Evolutionary conservation across 2,329 filamentous ascomycete species (phyloP).

Genomic region (Rutstroemia sp.): DNA sequence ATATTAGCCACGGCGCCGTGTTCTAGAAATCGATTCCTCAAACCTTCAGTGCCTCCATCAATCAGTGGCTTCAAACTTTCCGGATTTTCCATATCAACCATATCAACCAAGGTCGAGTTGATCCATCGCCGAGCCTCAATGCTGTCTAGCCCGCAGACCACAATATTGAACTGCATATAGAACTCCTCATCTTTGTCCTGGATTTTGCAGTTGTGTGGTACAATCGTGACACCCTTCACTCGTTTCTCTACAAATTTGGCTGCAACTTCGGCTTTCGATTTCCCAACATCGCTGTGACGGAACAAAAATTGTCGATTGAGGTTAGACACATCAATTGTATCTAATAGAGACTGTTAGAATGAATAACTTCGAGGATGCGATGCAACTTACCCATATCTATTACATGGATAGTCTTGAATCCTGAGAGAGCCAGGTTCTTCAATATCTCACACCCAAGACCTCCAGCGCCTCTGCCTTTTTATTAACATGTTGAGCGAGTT

Average conservation of each 20-base stretch:
- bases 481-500: neutral
- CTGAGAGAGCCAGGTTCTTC: conserved; percentile 90
- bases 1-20: neutral
- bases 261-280: conserved; percentile 87
- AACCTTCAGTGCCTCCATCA: conserved; percentile 90
- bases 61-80: conserved; percentile 90
- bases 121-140: conserved; percentile 99
- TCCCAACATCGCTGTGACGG: conserved; percentile 83
- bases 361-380: neutral
- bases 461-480: conserved; percentile 66
- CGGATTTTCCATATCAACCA: conserved; percentile 76
- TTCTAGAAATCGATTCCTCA: neutral
- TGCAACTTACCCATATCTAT: conserved; percentile 84
- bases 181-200: conserved; percentile 96
- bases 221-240: conserved; percentile 87
- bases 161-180: conserved; percentile 92
- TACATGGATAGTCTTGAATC: conserved; percentile 95
- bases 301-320: conserved; percentile 97
- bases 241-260: conserved; percentile 85
- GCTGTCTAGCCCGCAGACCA: conserved; percentile 92
- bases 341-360: conserved; percentile 36
- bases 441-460: conserved; percentile 94
- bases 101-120: conserved; percentile 83
- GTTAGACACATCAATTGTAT: conserved; percentile 98
- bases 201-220: conserved; percentile 87